Evolutionary conservation across 768 basidiomycete species (phyloP).

Genomic region (Fibroporia radiculosa): DNA sequence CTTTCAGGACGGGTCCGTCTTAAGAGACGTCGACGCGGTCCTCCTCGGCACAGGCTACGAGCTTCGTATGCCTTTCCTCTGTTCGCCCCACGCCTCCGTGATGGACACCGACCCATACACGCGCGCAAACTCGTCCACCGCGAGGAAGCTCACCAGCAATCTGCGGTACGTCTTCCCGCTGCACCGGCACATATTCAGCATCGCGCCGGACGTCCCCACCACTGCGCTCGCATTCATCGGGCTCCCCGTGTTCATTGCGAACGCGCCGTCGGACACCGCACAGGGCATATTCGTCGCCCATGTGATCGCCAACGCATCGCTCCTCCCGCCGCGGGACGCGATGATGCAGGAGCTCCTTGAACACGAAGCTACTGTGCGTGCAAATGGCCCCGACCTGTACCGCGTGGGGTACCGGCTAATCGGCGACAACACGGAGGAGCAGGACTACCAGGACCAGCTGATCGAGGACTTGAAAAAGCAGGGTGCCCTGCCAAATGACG

Average conservation of each 20-base stretch:
- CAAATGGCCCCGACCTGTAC: constrained; percentile 41
- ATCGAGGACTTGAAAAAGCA: constrained; percentile 21
- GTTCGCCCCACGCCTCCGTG: constrained; percentile 14
- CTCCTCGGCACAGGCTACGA: constrained; percentile 53
- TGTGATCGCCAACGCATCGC: constrained; percentile 32
- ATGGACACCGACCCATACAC: constrained; percentile 13
- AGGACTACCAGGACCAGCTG: constrained; percentile 27
- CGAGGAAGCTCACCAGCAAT: constrained; percentile 36
- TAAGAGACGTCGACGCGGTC: constrained; percentile 35
- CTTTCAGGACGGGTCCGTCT: constrained; percentile 38
- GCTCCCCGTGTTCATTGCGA: constrained; percentile 38
- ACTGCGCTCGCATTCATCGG: constrained; percentile 51
- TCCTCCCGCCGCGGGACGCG: constrained; percentile 33
- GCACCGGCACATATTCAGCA: constrained; percentile 43
- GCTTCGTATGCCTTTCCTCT: constrained; percentile 41
- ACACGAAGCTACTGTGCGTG: constrained; percentile 33
- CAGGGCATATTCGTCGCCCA: constrained; percentile 42
- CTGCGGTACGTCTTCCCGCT: constrained; percentile 48
- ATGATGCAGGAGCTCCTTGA: constrained; percentile 33
- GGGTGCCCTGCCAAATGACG: constrained; percentile 31
- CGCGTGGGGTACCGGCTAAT: constrained; percentile 39
- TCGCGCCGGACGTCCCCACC: constrained; percentile 37
- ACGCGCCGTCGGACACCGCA: constrained; percentile 41
- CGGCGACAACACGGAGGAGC: constrained; percentile 16
- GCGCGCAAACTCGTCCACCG: constrained; percentile 16